Conservation (phyloP, 768 basidiomycete genomes). For the Kwoniella newhampshirensis region DNA sequence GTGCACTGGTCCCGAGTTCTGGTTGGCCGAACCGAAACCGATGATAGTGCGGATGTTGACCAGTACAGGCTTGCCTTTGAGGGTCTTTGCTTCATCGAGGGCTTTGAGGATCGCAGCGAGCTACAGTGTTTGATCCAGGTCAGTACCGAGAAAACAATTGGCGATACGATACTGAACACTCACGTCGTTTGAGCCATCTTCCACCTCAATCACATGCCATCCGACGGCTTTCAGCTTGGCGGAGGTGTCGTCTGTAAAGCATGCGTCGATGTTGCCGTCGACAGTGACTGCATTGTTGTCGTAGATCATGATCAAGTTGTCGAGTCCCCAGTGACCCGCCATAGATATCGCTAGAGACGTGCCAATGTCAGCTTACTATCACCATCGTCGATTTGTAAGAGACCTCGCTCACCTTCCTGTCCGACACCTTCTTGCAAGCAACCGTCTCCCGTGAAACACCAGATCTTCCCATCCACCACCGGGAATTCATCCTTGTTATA, state of each 20-base stretch:
- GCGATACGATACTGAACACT: background rate
- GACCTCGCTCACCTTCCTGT: constrained; percentile 43
- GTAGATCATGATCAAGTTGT: constrained; percentile 52
- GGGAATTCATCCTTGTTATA: constrained; percentile 46
- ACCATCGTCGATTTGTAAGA: background rate
- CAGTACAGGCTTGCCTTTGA: constrained; percentile 48
- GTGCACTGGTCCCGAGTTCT: constrained; percentile 44
- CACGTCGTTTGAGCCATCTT: constrained; percentile 46
- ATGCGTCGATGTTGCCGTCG: constrained; percentile 48
- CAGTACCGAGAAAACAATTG: background rate
- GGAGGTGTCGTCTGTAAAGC: constrained; percentile 52
- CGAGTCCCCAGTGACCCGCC: constrained; percentile 49
- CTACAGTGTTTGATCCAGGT: background rate
- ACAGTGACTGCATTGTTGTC: constrained; percentile 51
- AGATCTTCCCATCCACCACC: constrained; percentile 44
- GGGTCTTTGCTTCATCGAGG: constrained; percentile 41
- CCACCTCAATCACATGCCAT: constrained; percentile 51
- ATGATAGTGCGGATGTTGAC: constrained; percentile 52
- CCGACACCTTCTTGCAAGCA: constrained; percentile 54
- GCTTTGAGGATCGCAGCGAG: constrained; percentile 44
- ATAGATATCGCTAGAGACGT: constrained; percentile 41
- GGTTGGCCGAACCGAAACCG: constrained; percentile 46
- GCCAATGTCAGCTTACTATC: background rate
- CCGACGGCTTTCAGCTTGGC: constrained; percentile 45
- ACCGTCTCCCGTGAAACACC: constrained; percentile 52